A percentile compares a stretch with the other conserved stretches of the same genome.
Conservation (phyloP, 495 filamentous ascomycete species). For the Penicilliopsis zonata region DNA sequence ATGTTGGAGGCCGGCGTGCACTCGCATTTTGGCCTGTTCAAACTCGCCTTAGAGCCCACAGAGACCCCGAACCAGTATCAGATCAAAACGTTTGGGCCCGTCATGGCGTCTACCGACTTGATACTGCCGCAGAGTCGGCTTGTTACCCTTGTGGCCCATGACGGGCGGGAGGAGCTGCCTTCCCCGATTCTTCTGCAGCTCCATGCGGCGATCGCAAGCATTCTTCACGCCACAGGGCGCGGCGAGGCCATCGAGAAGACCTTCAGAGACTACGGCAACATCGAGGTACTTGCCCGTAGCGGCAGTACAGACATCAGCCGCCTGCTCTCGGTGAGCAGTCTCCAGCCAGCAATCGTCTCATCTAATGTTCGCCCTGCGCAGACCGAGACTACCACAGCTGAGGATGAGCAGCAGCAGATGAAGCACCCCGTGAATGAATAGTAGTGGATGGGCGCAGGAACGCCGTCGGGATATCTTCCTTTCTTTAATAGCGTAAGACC, state of each 20-base stretch:
- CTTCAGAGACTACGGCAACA: neutral
- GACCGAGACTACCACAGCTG: too few relatives aligned
- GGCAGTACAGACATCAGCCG: neutral
- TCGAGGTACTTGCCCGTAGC: neutral
- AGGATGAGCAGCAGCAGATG: too few relatives aligned
- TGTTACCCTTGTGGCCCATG: slow-evolving; percentile 1
- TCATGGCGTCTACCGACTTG: neutral
- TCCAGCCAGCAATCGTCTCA: too few relatives aligned
- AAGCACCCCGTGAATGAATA: too few relatives aligned
- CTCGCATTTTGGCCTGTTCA: neutral
- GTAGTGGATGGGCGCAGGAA: too few relatives aligned
- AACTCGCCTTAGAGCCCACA: neutral
- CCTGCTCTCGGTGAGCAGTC: slow-evolving; percentile 1
- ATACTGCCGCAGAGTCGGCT: neutral
- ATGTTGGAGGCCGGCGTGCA: neutral
- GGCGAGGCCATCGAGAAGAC: neutral
- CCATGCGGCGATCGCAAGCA: slow-evolving; percentile 1
- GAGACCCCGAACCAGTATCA: slow-evolving; percentile 1
- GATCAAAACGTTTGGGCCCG: neutral
- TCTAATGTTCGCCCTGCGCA: too few relatives aligned
- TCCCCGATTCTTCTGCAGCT: neutral
- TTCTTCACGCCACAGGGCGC: neutral
- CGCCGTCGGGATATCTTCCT: too few relatives aligned
- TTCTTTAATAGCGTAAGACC: too few relatives aligned
- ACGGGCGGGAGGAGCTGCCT: neutral